Evolutionary conservation across 2,329 filamentous ascomycete species (phyloP).

Genomic region (Dactylonectria macrodidyma): DNA sequence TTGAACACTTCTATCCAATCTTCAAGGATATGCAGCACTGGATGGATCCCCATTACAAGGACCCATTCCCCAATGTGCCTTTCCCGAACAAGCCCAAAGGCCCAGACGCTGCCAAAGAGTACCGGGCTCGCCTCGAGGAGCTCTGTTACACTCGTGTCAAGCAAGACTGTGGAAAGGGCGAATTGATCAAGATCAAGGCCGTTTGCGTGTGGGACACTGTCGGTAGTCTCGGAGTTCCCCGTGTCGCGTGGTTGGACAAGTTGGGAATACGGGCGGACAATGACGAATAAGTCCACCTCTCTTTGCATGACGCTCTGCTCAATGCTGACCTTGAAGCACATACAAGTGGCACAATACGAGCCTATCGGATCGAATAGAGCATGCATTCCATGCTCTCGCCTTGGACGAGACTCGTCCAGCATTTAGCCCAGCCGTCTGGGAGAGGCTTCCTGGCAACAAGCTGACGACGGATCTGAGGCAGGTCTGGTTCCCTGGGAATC

Average conservation of each 20-base stretch:
- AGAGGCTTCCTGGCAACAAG: conserved; percentile 57
- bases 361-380: conserved; percentile 66
- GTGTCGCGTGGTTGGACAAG: conserved; percentile 61
- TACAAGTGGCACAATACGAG: conserved; percentile 69
- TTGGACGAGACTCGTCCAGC: conserved; percentile 69
- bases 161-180: conserved; percentile 56
- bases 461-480: conserved; percentile 62
- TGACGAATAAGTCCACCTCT: conserved; percentile 59
- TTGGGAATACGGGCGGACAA: conserved; percentile 62
- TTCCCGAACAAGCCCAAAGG: conserved; percentile 66
- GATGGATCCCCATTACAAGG: conserved; percentile 61
- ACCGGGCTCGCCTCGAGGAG: conserved; percentile 61
- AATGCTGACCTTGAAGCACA: conserved; percentile 54
- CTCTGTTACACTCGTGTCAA: conserved; percentile 60
- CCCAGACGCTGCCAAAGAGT: conserved; percentile 56
- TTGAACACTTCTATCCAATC: conserved; percentile 69
- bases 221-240: conserved; percentile 62
- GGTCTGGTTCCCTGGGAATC: conserved; percentile 79
- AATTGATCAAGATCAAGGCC: conserved; percentile 61
- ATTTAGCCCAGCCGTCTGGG: conserved; percentile 71
- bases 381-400: conserved; percentile 73
- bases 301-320: not conserved
- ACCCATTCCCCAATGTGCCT: conserved; percentile 62
- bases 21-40: conserved; percentile 72
- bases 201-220: conserved; percentile 65